Base-by-base conservation (phyloP, 2,329 filamentous ascomycete genomes). In the Emmonsiellopsis sp. region DNA sequence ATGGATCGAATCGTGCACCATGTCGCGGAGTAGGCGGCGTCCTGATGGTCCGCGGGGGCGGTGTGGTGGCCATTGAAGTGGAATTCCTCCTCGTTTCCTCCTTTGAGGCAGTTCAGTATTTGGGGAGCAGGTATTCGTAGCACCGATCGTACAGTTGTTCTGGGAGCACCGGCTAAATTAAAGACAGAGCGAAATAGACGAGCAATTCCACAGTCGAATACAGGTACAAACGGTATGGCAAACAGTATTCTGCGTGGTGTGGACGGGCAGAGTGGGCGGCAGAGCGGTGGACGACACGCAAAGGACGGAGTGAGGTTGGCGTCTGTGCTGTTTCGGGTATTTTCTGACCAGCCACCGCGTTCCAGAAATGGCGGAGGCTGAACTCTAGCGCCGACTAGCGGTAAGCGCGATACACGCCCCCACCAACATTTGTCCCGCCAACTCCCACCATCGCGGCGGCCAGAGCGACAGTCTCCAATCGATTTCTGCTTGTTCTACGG, bases 11-110 rank as follows among this genome's bases (percentile, higher is more conserved):
- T 53, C 65, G 67, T 54, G 72, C 61, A 45, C 74, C 74, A 66
- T 75, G 71, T 53, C 68, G 69, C 49, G 74, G 74, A 55, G 73
- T 73, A 42, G 65, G 63, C 44, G 74, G 74, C 47, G 69, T 69
- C n/a, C 68, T 62, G 52, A 72, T 58, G 31, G 58, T 60, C 36
- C 66, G 65, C 37, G 68, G 65, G n/a, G 73, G 73, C 53, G 73
- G 73, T 60, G 73, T 75, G 39, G 72, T 68, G 51, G 72, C 68
- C 71, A 74, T 75, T 50, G 53, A 11, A 51, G 13, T 40, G 13
- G 5, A n/a, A 11, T 27, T 21, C 45, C 13, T 36, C 14, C 46
- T 37, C 2, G 10, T 11, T 27, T 49, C 34, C 6, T 39, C 27
- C 17, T 32, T 40, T 27, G 34, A 40, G 27, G 8, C 14, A 49